These are phyloP conservation scores for Suhomyces wounanorum DNA, from an alignment of 1,139 yeast species.

Conservation along the genomic window DNA sequence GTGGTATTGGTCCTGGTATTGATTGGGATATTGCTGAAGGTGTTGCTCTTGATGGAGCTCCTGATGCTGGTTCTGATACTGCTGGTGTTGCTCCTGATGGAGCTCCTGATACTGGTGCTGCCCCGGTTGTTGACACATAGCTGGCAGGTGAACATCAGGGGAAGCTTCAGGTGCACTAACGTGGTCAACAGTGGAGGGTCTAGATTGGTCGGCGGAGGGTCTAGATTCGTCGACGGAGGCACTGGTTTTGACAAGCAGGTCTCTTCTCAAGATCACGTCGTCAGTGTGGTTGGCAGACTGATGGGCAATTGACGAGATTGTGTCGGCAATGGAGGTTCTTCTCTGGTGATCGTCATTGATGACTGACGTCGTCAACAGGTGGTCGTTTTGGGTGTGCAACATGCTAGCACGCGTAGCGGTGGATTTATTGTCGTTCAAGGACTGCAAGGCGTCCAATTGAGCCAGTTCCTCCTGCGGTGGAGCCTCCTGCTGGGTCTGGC, in stretches of 20 bases:
- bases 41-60: neutral
- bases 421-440: slow-evolving; percentile 8
- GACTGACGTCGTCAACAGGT: slow-evolving; percentile 1
- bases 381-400: slow-evolving; percentile 4
- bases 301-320: slow-evolving; percentile 19
- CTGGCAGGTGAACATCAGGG: neutral
- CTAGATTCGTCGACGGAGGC: neutral
- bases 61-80: neutral
- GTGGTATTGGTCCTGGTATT: neutral
- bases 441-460: neutral
- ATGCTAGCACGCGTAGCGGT: slow-evolving; percentile 8
- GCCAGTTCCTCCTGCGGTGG: neutral
- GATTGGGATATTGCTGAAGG: neutral
- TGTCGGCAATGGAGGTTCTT: slow-evolving; percentile 17
- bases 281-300: slow-evolving; percentile 18
- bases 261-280: slow-evolving; percentile 15
- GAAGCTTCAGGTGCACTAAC: neutral
- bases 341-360: slow-evolving; percentile 2
- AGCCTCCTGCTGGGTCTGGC: neutral
- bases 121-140: neutral
- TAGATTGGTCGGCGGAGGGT: neutral
- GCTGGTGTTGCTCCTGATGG: neutral
- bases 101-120: neutral
- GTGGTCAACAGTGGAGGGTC: neutral
- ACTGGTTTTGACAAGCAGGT: slow-evolving; percentile 5